phyloP scores from a whole-genome alignment of 345 rosid species.

The Boechera retrofracta region DNA sequence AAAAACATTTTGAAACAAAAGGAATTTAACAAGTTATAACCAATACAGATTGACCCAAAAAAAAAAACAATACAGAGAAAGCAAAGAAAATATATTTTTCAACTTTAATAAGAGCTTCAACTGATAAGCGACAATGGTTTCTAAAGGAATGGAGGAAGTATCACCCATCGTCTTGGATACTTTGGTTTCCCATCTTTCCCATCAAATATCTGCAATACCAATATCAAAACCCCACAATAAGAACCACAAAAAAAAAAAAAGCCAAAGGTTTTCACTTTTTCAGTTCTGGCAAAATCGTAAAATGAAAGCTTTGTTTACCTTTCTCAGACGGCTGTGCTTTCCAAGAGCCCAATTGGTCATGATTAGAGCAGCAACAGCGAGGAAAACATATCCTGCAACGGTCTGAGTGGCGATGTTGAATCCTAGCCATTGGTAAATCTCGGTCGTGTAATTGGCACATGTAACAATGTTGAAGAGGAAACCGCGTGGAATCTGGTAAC shows the following conservation, averaged over 20 bases:
- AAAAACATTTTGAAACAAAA: constrained; percentile 16
- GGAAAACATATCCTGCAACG: constrained; percentile 83
- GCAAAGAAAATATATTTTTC: constrained; percentile 18
- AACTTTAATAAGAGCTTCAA: constrained; percentile 20
- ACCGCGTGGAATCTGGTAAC: constrained; percentile 91
- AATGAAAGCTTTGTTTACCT: constrained; percentile 57
- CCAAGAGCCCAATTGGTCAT: constrained; percentile 99
- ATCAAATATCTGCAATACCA: constrained; percentile 72
- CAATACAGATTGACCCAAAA: background rate
- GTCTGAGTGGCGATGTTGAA: constrained; percentile 98
- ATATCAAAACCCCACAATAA: constrained; percentile 9
- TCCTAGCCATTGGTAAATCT: constrained; percentile 97
- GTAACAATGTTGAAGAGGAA: constrained; percentile 96
- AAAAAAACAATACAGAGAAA: constrained; percentile 17
- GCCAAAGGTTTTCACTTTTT: background rate
- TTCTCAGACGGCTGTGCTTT: constrained; percentile 88
- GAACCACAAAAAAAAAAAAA: background rate
- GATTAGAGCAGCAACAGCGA: constrained; percentile 75
- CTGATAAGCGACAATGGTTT: constrained; percentile 42
- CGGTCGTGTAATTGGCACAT: constrained; percentile 96
- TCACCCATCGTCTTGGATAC: constrained; percentile 95
- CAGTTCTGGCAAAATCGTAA: background rate
- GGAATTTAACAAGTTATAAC: constrained; percentile 18
- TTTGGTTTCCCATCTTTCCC: constrained; percentile 91
- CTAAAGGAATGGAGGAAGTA: constrained; percentile 92